Evolutionary conservation across 768 basidiomycete genomes (phyloP).

Genomic region (Suillus subaureus): DNA sequence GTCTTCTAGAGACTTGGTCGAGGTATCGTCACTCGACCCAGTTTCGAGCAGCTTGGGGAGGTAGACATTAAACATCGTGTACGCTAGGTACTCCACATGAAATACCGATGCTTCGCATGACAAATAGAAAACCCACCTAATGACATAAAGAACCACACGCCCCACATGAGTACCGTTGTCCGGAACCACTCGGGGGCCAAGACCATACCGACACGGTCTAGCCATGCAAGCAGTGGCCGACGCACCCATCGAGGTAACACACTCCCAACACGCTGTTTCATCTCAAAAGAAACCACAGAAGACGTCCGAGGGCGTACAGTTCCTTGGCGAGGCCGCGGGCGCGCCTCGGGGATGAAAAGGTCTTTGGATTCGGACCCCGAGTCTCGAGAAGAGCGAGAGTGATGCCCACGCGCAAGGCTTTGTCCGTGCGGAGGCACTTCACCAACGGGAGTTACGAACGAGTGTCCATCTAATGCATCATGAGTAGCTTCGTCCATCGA

Average conservation of each 20-base stretch:
- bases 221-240: constrained; percentile 67
- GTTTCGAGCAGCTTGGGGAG: constrained; percentile 85
- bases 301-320: constrained; percentile 32
- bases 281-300: constrained; percentile 41
- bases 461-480: constrained; percentile 29
- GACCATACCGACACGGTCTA: constrained; percentile 67
- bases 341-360: constrained; percentile 5
- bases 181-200: constrained; percentile 73
- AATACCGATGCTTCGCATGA: neutral
- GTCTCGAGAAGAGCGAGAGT: constrained; percentile 18
- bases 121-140: constrained; percentile 53
- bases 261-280: constrained; percentile 42
- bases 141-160: constrained; percentile 72
- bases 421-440: constrained; percentile 27
- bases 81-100: constrained; percentile 47
- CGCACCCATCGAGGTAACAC: constrained; percentile 56
- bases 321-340: constrained; percentile 9
- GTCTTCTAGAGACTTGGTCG: constrained; percentile 52
- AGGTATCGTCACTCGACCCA: constrained; percentile 18
- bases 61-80: constrained; percentile 93
- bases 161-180: constrained; percentile 82
- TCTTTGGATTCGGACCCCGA: constrained; percentile 21
- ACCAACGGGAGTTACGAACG: constrained; percentile 26
- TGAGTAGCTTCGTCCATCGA: constrained; percentile 31
- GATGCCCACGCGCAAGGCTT: constrained; percentile 34